Evolutionary conservation across 1,284 basidiomycete species (phyloP), one percentile per base, ranked within the genome.

Genomic region (Ustilago curta): DNA sequence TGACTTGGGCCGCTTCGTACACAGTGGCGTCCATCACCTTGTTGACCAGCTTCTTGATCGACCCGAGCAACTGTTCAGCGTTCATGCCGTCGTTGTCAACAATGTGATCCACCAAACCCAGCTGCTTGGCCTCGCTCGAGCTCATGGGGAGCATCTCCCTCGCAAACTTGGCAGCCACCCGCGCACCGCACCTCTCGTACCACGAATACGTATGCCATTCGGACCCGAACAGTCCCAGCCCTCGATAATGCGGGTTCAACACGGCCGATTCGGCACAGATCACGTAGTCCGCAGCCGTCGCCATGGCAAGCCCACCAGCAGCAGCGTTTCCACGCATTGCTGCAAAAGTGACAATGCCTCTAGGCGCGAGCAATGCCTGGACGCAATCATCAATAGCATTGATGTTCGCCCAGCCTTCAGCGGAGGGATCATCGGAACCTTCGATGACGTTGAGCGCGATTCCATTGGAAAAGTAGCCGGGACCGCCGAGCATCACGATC

Each of bases 401-500:
- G 84, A 88, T 87, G 75, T 88, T 87, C 39, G 79, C 83, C 87
- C 87, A 87, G 16, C 86, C 86, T 75, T 87, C 87, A 8, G 81
- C 75, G 0, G 84, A 84, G 0, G 86, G 86, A 55, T 85, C 82
- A 8, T 77, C 52, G 21, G 83, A 79, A 21, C 85, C 81, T 75
- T 87, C 86, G 76, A 87, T 87, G 4, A 87, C 86, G 80, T 87
- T 86, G 49, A 88, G 84, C 11, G 86, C 86, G 48, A 88, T 86
- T 35, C 87, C 87, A 75, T 88, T 88, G 31, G 84, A 86, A 64
- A 87, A 87, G 83, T 87, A 87, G 25, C 76, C 76, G 0, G 62
- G 32, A 4, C 78, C 78, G 32, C 85, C 85, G 84, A 87, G 85
- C 66, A 87, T 76, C 18, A 84, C 85, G 27, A 87, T 66, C 0